phyloP scores from a whole-genome alignment of 2,329 filamentous ascomycete genomes.

The Sarocladium strictum region DNA sequence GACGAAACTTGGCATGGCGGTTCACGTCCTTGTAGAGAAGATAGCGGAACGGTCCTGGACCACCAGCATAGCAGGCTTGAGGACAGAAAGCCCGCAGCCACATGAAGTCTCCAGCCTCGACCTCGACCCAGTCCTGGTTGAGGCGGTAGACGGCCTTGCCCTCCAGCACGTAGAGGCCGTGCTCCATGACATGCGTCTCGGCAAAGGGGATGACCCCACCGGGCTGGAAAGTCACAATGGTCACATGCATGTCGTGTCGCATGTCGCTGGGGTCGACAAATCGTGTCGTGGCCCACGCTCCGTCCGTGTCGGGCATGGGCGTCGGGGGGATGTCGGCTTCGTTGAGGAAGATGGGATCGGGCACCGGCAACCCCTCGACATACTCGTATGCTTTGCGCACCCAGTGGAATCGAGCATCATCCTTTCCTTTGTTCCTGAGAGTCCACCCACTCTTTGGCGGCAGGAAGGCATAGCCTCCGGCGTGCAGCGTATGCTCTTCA shows the following conservation, averaged over 20 bases:
- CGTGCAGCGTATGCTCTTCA: background rate
- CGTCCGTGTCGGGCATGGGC: slow-evolving; percentile 9
- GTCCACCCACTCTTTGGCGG: slow-evolving; percentile 10
- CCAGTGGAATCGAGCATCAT: slow-evolving; percentile 10
- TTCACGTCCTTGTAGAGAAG: slow-evolving; percentile 10
- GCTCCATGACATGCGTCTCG: slow-evolving; percentile 11
- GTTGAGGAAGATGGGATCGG: slow-evolving; percentile 9
- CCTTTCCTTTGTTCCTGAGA: slow-evolving; percentile 3
- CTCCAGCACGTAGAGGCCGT: slow-evolving; percentile 10
- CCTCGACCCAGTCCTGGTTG: slow-evolving; percentile 11
- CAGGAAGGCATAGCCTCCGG: slow-evolving; percentile 10
- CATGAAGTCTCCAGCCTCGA: slow-evolving; percentile 11
- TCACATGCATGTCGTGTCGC: slow-evolving; percentile 10
- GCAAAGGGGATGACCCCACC: slow-evolving; percentile 10
- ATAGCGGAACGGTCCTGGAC: slow-evolving; percentile 10
- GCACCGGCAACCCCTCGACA: slow-evolving; percentile 1
- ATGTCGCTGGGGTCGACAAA: slow-evolving; percentile 9
- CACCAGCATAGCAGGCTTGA: slow-evolving; percentile 10
- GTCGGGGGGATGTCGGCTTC: slow-evolving; percentile 7
- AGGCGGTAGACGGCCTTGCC: slow-evolving; percentile 11
- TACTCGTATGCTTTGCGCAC: slow-evolving; percentile 8
- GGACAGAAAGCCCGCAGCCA: slow-evolving; percentile 11
- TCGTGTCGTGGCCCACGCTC: slow-evolving; percentile 10
- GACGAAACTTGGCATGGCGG: slow-evolving; percentile 8
- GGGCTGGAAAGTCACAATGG: slow-evolving; percentile 10